A percentile compares a stretch with the other conserved stretches of the same genome.
These are phyloP conservation scores for Chalciporus piperatoides DNA, from an alignment of 1,284 basidiomycete species.

Conservation along the genomic window DNA sequence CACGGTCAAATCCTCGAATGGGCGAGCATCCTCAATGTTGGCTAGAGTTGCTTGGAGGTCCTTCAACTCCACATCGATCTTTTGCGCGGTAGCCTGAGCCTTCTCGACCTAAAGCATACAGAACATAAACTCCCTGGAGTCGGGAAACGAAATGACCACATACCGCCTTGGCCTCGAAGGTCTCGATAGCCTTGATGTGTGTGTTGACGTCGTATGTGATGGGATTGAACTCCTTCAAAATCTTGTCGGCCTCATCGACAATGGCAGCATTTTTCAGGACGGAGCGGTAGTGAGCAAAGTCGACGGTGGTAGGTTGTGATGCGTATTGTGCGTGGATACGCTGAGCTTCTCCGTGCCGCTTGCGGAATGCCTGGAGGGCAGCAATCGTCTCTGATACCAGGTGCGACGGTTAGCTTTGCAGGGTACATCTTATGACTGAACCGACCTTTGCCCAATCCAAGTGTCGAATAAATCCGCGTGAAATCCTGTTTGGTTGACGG, in stretches of 20 bases:
- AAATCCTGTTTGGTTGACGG: constrained; percentile 65
- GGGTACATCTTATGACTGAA: constrained; percentile 4
- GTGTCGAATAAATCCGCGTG: constrained; percentile 84
- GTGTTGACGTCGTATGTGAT: constrained; percentile 92
- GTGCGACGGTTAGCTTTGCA: constrained; percentile 4
- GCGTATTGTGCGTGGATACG: constrained; percentile 70
- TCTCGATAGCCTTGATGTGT: constrained; percentile 94
- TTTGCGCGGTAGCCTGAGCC: constrained; percentile 87
- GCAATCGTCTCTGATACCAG: constrained; percentile 75
- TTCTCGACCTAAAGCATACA: constrained; percentile 66
- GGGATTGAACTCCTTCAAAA: constrained; percentile 89
- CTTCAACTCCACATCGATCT: constrained; percentile 91
- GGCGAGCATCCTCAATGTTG: constrained; percentile 97
- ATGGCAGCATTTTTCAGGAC: constrained; percentile 92
- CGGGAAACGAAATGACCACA: constrained; percentile 35
- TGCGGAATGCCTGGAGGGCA: constrained; percentile 92
- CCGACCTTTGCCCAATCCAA: constrained; percentile 90
- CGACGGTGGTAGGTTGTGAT: constrained; percentile 75
- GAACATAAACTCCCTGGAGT: constrained; percentile 1
- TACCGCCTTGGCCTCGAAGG: constrained; percentile 96
- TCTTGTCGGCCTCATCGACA: constrained; percentile 91
- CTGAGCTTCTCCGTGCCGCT: constrained; percentile 88
- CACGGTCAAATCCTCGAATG: constrained; percentile 96
- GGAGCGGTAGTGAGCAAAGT: constrained; percentile 89
- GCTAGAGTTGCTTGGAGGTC: constrained; percentile 91